Percentiles rank a stretch among this genome's conserved stretches.
Conservation (phyloP, 139 green algal genomes). For the Chlorella sorokiniana region DNA sequence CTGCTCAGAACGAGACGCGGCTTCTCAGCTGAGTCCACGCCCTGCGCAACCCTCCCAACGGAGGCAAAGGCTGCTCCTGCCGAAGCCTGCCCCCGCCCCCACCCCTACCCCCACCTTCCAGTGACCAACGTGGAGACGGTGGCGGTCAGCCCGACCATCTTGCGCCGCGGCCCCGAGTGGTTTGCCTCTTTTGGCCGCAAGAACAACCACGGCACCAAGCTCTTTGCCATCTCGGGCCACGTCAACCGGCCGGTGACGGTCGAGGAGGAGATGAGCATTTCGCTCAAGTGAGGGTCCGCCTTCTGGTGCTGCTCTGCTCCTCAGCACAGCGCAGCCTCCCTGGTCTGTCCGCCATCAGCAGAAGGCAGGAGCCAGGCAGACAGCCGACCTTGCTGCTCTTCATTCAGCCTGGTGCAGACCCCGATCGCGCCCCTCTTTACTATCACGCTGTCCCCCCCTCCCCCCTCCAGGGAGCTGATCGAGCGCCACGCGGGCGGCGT, state of each 20-base stretch:
- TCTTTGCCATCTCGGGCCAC: slow-evolving; percentile 98
- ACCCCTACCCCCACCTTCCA: background rate
- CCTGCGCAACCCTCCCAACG: background rate
- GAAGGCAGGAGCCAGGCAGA: background rate
- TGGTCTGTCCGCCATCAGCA: background rate
- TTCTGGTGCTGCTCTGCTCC: background rate
- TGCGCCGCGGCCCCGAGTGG: slow-evolving; percentile 94
- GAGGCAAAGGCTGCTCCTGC: too few relatives aligned
- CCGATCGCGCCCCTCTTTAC: too few relatives aligned
- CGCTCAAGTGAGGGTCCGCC: slow-evolving; percentile 61
- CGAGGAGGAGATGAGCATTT: slow-evolving; percentile 99
- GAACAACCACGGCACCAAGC: slow-evolving; percentile 98
- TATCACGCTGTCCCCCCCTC: background rate
- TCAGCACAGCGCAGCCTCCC: background rate
- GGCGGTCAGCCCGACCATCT: slow-evolving; percentile 95
- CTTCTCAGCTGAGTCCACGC: background rate
- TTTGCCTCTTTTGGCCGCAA: slow-evolving; percentile 94
- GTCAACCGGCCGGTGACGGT: slow-evolving; percentile 98
- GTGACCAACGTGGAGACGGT: slow-evolving; percentile 55
- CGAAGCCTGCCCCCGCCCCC: background rate
- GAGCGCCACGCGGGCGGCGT: slow-evolving; percentile 95
- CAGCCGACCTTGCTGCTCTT: background rate
- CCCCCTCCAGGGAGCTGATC: slow-evolving; percentile 90
- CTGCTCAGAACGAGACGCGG: background rate
- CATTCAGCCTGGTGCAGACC: background rate